Percentiles rank a stretch among this genome's conserved stretches.
Evolutionary conservation across 75 land plant species (phyloP).

Genomic region (Pseudotsuga menziesii): DNA sequence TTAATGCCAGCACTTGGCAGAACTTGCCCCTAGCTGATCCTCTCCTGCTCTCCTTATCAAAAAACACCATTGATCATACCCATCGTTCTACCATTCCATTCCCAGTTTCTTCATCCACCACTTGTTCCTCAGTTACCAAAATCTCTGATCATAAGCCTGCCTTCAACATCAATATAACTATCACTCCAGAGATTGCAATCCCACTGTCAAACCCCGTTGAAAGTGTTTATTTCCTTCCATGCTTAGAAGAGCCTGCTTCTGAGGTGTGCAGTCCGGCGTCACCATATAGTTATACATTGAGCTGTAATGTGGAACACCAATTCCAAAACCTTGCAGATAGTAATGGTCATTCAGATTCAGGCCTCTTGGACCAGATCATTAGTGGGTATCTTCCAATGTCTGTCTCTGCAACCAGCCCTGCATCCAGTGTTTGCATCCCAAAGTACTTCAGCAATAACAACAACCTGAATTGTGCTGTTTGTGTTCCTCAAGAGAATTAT

Average conservation of each 20-base stretch:
- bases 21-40: neutral
- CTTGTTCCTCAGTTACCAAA: neutral
- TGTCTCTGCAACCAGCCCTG: neutral
- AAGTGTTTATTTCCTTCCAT: slow-evolving; percentile 2
- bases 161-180: neutral
- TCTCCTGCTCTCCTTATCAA: neutral
- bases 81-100: neutral
- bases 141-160: neutral
- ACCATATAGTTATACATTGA: neutral
- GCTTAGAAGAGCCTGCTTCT: neutral
- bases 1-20: slow-evolving; percentile 1
- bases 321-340: neutral
- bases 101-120: neutral
- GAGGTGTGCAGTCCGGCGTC: neutral
- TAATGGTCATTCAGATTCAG: slow-evolving; percentile 30
- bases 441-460: neutral
- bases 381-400: slow-evolving; percentile 26
- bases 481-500: neutral
- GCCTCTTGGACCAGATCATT: slow-evolving; percentile 35
- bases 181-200: neutral
- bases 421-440: neutral
- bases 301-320: neutral
- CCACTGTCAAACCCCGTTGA: slow-evolving; percentile 3
- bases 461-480: neutral
- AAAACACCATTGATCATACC: neutral